Evolutionary conservation across 2,329 filamentous ascomycete genomes (phyloP), one percentile per base, ranked within the genome.

Genomic region (Talaromyces rugulosus): DNA sequence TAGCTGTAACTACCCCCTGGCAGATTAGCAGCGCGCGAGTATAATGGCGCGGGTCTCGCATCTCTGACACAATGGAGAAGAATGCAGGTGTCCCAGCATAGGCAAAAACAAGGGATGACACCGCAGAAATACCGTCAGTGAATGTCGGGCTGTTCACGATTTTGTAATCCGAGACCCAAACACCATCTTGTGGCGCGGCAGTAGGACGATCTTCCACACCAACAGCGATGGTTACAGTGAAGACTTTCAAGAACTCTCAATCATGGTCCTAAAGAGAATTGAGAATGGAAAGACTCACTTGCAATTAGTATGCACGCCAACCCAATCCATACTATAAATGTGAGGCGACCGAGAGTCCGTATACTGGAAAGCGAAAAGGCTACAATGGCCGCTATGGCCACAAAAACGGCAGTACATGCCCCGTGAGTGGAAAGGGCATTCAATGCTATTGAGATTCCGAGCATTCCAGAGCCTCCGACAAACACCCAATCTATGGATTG

Each of bases 391-490:
- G 68, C 64, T 8, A 74, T 61, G 18, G 64, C 68, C 27, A 66
- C 62, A 30, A 70, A 73, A 6, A 66, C 58, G 28, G 71, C 70
- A 6, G 69, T 74, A 63, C 67, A 64, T 28, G 65, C 64, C 65
- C 70, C 77, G 57, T 80, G 77, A 0, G 68, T 63, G 0, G 77
- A 79, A 3, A 80, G 64, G 3, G 78, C 71, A 63, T 80, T 80
- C 5, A 80, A 65, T 0, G 66, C 74, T 34, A 78, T 80, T 0
- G 77, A 80, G 2, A 74, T 67, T n/a, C 78, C 70, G 4, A 80
- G 68, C 63, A 82, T 74, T 4, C 74, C 78, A 8, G 78, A 78
- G 57, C 77, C 79, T 54, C 73, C 66, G 51, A 75, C 77, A 72
- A 63, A 81, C 61, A 68, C 71, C 68, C 56, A 75, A 73, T 67